A percentile compares a stretch with the other conserved stretches of the same genome.
These are phyloP conservation scores for Blastomyces percursus DNA, from an alignment of 2,329 filamentous ascomycete genomes.

Conservation along the genomic window DNA sequence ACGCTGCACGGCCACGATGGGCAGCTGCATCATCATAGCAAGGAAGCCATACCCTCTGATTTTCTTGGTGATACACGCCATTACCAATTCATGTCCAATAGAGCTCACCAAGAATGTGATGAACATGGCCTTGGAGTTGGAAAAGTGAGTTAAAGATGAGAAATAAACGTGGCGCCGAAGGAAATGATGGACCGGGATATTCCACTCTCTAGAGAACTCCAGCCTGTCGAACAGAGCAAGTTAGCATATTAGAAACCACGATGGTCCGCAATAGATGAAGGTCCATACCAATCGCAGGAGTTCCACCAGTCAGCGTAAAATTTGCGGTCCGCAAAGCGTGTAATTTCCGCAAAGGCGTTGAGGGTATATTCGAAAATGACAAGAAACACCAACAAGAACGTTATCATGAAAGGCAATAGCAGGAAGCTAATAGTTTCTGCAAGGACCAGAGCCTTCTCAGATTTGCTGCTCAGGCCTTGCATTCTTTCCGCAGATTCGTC, in stretches of 20 bases:
- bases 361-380: slow-evolving; percentile 97
- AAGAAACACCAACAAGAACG: slow-evolving; percentile 87
- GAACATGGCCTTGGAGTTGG: slow-evolving; percentile 64
- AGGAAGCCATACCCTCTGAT: slow-evolving; percentile 86
- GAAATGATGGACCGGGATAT: slow-evolving; percentile 94
- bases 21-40: slow-evolving; percentile 93
- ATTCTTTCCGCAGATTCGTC: slow-evolving; percentile 55
- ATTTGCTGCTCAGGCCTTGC: slow-evolving; percentile 36
- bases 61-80: slow-evolving; percentile 98
- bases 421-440: slow-evolving; percentile 84
- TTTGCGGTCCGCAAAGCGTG: slow-evolving; percentile 81
- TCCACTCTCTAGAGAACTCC: slow-evolving; percentile 94
- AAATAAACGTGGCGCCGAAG: slow-evolving; percentile 89
- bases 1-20: slow-evolving; percentile 84
- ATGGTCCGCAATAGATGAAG: slow-evolving; percentile 39
- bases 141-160: slow-evolving; percentile 65
- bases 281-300: slow-evolving; percentile 38
- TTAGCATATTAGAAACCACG: slow-evolving; percentile 4
- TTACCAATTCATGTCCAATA: slow-evolving; percentile 84
- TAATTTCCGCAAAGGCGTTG: slow-evolving; percentile 89
- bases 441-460: slow-evolving; percentile 67
- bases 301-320: slow-evolving; percentile 77
- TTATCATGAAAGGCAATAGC: slow-evolving; percentile 95
- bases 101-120: slow-evolving; percentile 89
- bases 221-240: slow-evolving; percentile 47